These are phyloP conservation scores for Lentinula edodes DNA, from an alignment of 768 basidiomycete genomes.

Conservation along the genomic window DNA sequence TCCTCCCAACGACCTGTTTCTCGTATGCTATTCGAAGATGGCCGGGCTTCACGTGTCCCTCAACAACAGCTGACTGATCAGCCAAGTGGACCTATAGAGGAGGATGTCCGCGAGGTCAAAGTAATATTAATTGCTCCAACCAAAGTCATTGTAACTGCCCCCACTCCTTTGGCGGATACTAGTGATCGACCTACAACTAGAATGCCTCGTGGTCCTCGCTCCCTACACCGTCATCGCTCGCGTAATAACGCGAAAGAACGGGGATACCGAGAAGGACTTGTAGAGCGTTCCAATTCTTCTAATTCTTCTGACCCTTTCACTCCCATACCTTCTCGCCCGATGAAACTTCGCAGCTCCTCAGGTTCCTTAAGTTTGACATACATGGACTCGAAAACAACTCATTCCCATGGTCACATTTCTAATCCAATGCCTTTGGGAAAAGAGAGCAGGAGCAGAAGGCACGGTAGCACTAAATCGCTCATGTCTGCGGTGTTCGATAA, in stretches of 20 bases:
- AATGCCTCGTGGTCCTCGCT: conserved; percentile 39
- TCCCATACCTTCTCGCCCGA: conserved; percentile 24
- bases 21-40: neutral
- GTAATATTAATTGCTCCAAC: conserved; percentile 43
- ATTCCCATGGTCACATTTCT: neutral
- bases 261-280: conserved; percentile 21
- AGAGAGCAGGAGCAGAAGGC: neutral
- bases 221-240: conserved; percentile 18
- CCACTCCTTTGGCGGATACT: conserved; percentile 35
- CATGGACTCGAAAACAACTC: neutral
- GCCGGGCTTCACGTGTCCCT: neutral
- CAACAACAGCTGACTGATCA: neutral
- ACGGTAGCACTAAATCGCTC: conserved; percentile 2
- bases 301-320: conserved; percentile 24
- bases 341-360: conserved; percentile 14
- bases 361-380: neutral
- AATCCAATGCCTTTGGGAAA: neutral
- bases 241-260: conserved; percentile 5
- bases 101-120: conserved; percentile 26
- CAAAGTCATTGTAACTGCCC: conserved; percentile 47
- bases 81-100: neutral
- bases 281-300: conserved; percentile 20
- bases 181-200: conserved; percentile 24
- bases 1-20: neutral
- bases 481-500: conserved; percentile 24